These are phyloP conservation scores for Oemleria cerasiformis DNA, from an alignment of 306 rosid genomes.

Conservation along the genomic window DNA sequence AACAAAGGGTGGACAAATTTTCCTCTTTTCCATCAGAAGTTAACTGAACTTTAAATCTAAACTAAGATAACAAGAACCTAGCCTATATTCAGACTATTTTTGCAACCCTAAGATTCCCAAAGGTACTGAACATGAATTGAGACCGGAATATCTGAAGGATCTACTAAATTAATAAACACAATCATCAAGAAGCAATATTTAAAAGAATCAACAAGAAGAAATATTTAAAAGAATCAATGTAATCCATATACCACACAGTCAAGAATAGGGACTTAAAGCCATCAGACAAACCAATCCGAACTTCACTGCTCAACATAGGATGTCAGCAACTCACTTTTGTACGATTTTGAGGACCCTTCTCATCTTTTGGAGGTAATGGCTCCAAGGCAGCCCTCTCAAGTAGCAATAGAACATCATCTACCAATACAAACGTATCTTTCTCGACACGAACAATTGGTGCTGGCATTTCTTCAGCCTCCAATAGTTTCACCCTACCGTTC, in stretches of 20 bases:
- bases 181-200: too few species aligned
- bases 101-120: not conserved
- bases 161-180: not conserved
- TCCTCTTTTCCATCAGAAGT: not conserved
- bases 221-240: not conserved
- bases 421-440: slow-evolving; percentile 84
- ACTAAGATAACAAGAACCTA: not conserved
- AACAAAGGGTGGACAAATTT: not conserved
- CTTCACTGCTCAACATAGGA: slow-evolving; percentile 1
- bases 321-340: slow-evolving; percentile 64
- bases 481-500: slow-evolving; percentile 54
- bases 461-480: slow-evolving; percentile 81
- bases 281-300: not conserved
- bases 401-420: slow-evolving; percentile 77
- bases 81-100: not conserved
- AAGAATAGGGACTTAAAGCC: not conserved
- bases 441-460: slow-evolving; percentile 87
- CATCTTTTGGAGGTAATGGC: slow-evolving; percentile 98
- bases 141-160: not conserved
- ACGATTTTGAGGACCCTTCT: slow-evolving; percentile 99
- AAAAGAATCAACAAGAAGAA: too few species aligned
- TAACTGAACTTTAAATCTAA: not conserved
- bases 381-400: slow-evolving; percentile 97
- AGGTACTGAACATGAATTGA: not conserved
- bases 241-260: not conserved